Conservation (phyloP, 495 filamentous ascomycete genomes). For the Penicillium manginii region DNA sequence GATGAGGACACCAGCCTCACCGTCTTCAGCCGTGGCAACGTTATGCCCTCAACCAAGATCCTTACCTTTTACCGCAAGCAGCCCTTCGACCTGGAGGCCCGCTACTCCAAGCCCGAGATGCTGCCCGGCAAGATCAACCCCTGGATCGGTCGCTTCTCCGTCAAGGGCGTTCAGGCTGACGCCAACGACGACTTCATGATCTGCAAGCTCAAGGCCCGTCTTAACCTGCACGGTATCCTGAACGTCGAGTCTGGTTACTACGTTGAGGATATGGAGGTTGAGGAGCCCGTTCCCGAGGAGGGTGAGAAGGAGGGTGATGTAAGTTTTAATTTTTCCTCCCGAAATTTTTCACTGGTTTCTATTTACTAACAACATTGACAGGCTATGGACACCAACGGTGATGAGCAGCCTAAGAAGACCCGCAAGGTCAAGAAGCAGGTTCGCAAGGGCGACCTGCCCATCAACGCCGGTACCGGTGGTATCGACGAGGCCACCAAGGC, state of each 20-base stretch:
- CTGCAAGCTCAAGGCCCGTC: conserved; percentile 97
- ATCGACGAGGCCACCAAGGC: conserved; percentile 72
- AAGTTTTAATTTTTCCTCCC: conserved; percentile 43
- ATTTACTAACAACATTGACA: conserved; percentile 40
- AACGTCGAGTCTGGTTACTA: conserved; percentile 98
- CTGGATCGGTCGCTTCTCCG: conserved; percentile 95
- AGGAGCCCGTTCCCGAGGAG: conserved; percentile 80
- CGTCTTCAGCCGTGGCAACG: conserved; percentile 96
- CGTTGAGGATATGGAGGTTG: conserved; percentile 96
- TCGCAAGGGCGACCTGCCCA: conserved; percentile 93
- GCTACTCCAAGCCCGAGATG: conserved; percentile 81
- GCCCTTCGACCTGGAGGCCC: conserved; percentile 93
- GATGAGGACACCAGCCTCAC: conserved; percentile 98
- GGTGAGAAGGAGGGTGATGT: conserved; percentile 73
- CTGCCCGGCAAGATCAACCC: conserved; percentile 92
- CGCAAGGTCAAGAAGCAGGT: conserved; percentile 99
- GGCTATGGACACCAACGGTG: conserved; percentile 90
- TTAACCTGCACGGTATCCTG: conserved; percentile 95
- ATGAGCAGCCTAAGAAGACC: conserved; percentile 85
- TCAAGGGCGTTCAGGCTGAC: conserved; percentile 86
- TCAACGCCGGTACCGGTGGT: conserved; percentile 79
- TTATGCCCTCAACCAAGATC: conserved; percentile 99
- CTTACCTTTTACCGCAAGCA: conserved; percentile 99
- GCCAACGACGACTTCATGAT: conserved; percentile 95
- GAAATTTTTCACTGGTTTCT: background rate